Evolutionary conservation across 108 stramenopile genomes (phyloP).

Genomic region (Conticribra guillardii): DNA sequence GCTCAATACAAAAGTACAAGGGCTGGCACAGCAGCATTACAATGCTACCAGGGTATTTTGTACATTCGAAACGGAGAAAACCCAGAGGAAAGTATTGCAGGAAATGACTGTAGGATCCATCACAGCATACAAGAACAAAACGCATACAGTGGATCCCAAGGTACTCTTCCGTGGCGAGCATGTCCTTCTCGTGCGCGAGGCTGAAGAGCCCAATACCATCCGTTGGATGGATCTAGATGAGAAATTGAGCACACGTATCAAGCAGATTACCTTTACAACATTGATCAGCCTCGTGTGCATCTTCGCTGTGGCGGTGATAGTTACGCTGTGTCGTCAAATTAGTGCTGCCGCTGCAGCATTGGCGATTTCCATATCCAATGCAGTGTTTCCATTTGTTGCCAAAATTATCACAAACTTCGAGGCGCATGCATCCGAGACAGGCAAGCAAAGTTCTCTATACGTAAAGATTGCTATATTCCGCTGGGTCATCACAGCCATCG

Average conservation of each 20-base stretch:
- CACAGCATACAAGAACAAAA: slow-evolving; percentile 44
- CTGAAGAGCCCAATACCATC: slow-evolving; percentile 81
- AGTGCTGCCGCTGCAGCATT: slow-evolving; percentile 49
- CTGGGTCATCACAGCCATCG: slow-evolving; percentile 83
- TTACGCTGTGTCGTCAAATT: slow-evolving; percentile 40
- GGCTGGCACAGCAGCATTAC: slow-evolving; percentile 74
- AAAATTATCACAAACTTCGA: slow-evolving; percentile 74
- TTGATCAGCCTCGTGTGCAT: slow-evolving; percentile 56
- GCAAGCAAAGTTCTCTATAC: slow-evolving; percentile 72
- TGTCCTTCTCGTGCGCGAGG: slow-evolving; percentile 70
- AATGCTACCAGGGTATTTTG: slow-evolving; percentile 80
- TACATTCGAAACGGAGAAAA: slow-evolving; percentile 86
- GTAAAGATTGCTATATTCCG: slow-evolving; percentile 78
- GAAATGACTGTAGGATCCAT: slow-evolving; percentile 66
- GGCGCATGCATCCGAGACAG: slow-evolving; percentile 70
- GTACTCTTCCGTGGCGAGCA: slow-evolving; percentile 57
- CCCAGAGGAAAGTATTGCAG: slow-evolving; percentile 76
- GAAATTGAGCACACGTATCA: slow-evolving; percentile 38
- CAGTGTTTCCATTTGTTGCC: slow-evolving; percentile 78
- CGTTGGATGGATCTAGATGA: slow-evolving; percentile 86
- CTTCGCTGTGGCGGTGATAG: slow-evolving; percentile 52
- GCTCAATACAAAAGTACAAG: slow-evolving; percentile 69
- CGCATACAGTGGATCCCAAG: slow-evolving; percentile 42
- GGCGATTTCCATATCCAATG: slow-evolving; percentile 73
- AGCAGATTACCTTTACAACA: slow-evolving; percentile 61